Evolutionary conservation across 1,284 basidiomycete species (phyloP), one percentile per base, ranked within the genome.

Genomic region (Moesziomyces parantarcticus): DNA sequence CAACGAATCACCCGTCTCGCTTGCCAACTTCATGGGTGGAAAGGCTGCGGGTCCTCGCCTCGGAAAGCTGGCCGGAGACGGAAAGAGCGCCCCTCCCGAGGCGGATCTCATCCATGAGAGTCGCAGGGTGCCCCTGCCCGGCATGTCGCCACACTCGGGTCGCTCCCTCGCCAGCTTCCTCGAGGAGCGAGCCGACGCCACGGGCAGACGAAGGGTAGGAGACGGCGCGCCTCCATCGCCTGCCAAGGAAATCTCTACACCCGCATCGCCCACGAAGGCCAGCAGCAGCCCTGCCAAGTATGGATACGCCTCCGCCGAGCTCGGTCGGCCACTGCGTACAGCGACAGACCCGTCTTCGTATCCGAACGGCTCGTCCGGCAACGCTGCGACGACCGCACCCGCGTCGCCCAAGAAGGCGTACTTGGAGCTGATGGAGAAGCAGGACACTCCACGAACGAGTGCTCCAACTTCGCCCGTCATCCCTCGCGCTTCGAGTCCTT

Each of bases 21-120:
- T 83, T 18, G 79, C 79, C 48, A 64, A 73, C 45, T 83, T 83
- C 36, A 83, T 83, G 65, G 82, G 82, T 34, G 82, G 82, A 26
- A 80, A 63, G 46, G 73, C 79, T 20, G 56, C 76, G 1, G 77
- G 79, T 23, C 78, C 82, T 3, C 72, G 80, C 16, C 71, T 83
- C 6, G 80, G 80, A 22, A 79, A 81, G 53, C 65, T 83, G 1
- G 50, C 63, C 23, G 81, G 79, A 26, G 80, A 82, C 40, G 82
- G 81, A 25, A 72, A 78, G 50, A 76, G 70, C 32, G 73, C 79
- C 9, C 68, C 77, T 32, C 76, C 77, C 3, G 78, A 82, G 57
- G 79, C 77, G 13, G 60, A 61, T 8, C 54, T 78, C 21, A 76
- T 78, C 25, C 76, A 80, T 50, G 68, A 77, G 23, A 67, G 46